These are phyloP conservation scores for Chlorella sp. DNA, from an alignment of 139 green algal genomes.

Conservation along the genomic window DNA sequence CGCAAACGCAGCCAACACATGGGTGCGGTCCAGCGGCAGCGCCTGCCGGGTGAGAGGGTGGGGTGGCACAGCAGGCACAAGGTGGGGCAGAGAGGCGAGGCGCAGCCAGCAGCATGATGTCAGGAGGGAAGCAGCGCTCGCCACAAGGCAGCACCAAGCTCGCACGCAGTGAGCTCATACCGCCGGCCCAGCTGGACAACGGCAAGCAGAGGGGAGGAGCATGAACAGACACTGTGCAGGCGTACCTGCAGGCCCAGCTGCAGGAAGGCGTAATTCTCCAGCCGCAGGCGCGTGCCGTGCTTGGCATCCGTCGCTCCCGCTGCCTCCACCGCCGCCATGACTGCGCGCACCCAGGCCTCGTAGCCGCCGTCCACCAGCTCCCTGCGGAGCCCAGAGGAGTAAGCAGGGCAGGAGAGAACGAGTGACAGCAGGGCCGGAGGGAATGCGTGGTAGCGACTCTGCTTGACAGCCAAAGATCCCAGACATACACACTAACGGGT, in stretches of 20 bases:
- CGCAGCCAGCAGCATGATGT: too few relatives aligned
- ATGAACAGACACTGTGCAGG: too few relatives aligned
- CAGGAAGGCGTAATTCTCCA: conserved; percentile 62
- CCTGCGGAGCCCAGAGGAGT: background rate
- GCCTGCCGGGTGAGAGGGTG: background rate
- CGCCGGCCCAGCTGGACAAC: background rate
- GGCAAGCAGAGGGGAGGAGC: too few relatives aligned
- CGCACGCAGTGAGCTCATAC: too few relatives aligned
- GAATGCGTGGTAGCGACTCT: background rate
- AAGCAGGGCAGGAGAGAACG: background rate
- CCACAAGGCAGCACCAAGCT: too few relatives aligned
- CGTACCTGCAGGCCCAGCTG: conserved; percentile 30
- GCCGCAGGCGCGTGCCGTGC: conserved; percentile 55
- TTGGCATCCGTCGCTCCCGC: conserved; percentile 51
- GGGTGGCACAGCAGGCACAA: background rate
- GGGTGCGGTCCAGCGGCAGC: conserved; percentile 10
- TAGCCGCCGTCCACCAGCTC: conserved; percentile 50
- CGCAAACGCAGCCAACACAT: conserved; percentile 24
- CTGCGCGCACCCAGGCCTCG: conserved; percentile 35
- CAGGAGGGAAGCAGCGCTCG: too few relatives aligned
- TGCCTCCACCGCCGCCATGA: conserved; percentile 49
- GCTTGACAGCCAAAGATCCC: background rate
- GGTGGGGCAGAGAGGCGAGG: background rate
- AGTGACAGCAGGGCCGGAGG: background rate
- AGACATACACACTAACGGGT: too few relatives aligned